phyloP scores from a whole-genome alignment of 2,329 filamentous ascomycete species.

The Aureobasidium leucospermi region DNA sequence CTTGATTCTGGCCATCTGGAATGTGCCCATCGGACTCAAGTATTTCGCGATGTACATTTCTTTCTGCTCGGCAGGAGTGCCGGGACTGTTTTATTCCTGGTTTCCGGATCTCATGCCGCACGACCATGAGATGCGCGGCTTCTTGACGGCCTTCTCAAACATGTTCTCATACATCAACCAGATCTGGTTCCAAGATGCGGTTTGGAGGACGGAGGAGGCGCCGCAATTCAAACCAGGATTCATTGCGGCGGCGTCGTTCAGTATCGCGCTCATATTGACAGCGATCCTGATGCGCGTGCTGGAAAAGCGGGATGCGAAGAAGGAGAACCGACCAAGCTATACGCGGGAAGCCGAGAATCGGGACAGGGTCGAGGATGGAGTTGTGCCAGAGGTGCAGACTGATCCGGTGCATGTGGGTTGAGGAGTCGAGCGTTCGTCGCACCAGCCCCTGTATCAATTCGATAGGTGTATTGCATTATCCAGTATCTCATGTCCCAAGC shows the following conservation, averaged over 20 bases:
- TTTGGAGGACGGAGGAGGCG: slow-evolving; percentile 42
- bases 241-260: slow-evolving; percentile 30
- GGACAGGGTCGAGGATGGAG: not conserved
- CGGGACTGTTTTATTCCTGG: slow-evolving; percentile 42
- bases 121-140: slow-evolving; percentile 47
- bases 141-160: slow-evolving; percentile 30
- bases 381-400: not conserved
- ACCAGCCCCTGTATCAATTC: too few species aligned
- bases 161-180: slow-evolving; percentile 30
- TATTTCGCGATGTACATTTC: slow-evolving; percentile 49
- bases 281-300: slow-evolving; percentile 2
- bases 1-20: slow-evolving; percentile 50
- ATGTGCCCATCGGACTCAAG: slow-evolving; percentile 46
- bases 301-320: slow-evolving; percentile 1
- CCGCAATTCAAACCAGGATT: slow-evolving; percentile 39
- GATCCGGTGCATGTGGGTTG: not conserved
- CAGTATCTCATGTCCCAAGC: too few species aligned
- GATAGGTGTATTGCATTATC: too few species aligned
- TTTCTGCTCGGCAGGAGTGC: slow-evolving; percentile 45
- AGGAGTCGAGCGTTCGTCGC: not conserved
- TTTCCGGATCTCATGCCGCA: slow-evolving; percentile 26
- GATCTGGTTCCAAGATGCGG: slow-evolving; percentile 49
- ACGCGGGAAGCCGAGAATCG: not conserved
- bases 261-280: slow-evolving; percentile 4
- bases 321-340: not conserved